A percentile compares a stretch with the other conserved stretches of the same genome.
phyloP scores from a whole-genome alignment of 371 early-diverging fungal species.

The Hamiltosporidium magnivora region DNA sequence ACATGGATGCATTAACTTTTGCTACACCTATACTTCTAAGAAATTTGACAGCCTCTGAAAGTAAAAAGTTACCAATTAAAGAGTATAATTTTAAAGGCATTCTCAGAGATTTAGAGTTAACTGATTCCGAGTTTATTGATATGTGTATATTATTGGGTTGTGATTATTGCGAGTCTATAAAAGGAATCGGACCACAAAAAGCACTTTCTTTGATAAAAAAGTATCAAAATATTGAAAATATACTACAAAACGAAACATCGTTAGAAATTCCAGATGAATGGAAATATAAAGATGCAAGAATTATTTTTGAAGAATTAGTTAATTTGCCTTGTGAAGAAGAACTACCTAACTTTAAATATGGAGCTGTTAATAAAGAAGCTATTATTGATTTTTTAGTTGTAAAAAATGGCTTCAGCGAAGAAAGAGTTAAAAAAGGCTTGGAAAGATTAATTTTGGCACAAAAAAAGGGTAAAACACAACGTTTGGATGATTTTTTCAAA shows the following conservation, averaged over 20 bases:
- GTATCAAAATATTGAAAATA: slow-evolving; percentile 71
- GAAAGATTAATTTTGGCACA: slow-evolving; percentile 58
- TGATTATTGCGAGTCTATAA: slow-evolving; percentile 90
- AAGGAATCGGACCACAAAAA: slow-evolving; percentile 75
- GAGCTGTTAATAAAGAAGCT: slow-evolving; percentile 70
- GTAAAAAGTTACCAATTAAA: slow-evolving; percentile 74
- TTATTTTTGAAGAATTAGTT: slow-evolving; percentile 70
- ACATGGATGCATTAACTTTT: slow-evolving; percentile 98
- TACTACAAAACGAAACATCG: slow-evolving; percentile 58
- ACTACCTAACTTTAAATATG: slow-evolving; percentile 66
- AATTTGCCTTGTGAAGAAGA: slow-evolving; percentile 62
- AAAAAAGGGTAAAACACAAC: neutral
- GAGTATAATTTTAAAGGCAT: slow-evolving; percentile 73
- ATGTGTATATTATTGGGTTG: slow-evolving; percentile 95
- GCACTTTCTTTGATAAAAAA: slow-evolving; percentile 75
- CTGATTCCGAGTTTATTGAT: slow-evolving; percentile 78
- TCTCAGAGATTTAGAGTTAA: slow-evolving; percentile 68
- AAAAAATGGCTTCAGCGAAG: slow-evolving; percentile 87
- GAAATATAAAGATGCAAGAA: slow-evolving; percentile 75
- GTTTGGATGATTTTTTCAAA: slow-evolving; percentile 68
- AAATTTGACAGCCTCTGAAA: slow-evolving; percentile 80
- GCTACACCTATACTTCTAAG: slow-evolving; percentile 75
- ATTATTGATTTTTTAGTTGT: slow-evolving; percentile 73
- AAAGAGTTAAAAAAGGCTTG: slow-evolving; percentile 70
- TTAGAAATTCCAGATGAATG: slow-evolving; percentile 66